Percentiles rank a stretch among this genome's conserved stretches.
Evolutionary conservation across 23 red algal genomes (phyloP).

Genomic region (Cyanidiococcus yangmingshanensis): DNA sequence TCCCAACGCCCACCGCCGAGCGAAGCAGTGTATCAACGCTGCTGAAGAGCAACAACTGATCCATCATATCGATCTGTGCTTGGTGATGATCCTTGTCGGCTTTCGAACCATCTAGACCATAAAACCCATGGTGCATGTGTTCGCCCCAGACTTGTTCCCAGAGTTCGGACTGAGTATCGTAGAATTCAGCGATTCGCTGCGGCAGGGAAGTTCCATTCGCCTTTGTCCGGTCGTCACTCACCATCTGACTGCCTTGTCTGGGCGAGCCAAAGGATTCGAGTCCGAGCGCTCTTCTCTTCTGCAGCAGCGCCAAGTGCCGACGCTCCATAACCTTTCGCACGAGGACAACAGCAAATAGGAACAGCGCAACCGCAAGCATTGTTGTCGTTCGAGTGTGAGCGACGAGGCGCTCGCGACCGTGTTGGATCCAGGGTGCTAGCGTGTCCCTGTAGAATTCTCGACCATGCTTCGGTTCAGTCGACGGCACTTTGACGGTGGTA

Average conservation of each 20-base stretch:
- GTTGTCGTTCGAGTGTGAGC: no score
- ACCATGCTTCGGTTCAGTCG: not conserved
- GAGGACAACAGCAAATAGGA: no score
- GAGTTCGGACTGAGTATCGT: conserved; percentile 9
- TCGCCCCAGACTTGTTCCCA: conserved; percentile 93
- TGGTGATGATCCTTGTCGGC: conserved; percentile 31
- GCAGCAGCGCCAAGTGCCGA: no score
- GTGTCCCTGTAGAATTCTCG: not conserved
- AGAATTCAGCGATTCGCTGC: not conserved
- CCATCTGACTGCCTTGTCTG: no score
- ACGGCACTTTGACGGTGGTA: not conserved
- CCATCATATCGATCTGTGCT: conserved; percentile 78
- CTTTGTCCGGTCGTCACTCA: not conserved
- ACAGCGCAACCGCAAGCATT: no score
- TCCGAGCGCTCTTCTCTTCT: not conserved
- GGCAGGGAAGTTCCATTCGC: not conserved
- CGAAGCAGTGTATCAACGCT: conserved; percentile 21
- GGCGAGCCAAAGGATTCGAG: no score
- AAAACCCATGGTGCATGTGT: conserved; percentile 94
- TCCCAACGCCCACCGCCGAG: not conserved
- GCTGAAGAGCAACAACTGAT: conserved; percentile 47
- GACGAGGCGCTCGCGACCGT: not conserved
- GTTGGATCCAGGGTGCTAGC: not conserved
- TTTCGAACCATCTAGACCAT: conserved; percentile 30
- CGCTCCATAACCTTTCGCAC: no score